These are phyloP conservation scores for Millerago galiae DNA, from an alignment of 805 yeast genomes.

Conservation along the genomic window DNA sequence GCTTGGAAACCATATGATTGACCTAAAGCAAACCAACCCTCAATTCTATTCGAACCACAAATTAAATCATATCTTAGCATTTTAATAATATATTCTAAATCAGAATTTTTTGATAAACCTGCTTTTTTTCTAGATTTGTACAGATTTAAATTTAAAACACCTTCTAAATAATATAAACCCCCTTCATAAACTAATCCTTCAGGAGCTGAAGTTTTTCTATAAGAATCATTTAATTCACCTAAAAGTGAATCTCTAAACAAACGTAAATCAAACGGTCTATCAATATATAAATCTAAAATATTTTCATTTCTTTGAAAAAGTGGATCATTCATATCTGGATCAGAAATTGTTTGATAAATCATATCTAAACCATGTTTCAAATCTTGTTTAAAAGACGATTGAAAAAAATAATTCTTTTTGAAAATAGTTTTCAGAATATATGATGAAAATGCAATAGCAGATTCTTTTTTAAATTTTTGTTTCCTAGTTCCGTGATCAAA, in stretches of 20 bases:
- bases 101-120: slow-evolving; percentile 77
- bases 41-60: slow-evolving; percentile 62
- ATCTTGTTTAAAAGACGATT: slow-evolving; percentile 56
- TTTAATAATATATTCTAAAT: slow-evolving; percentile 65
- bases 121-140: slow-evolving; percentile 65
- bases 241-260: slow-evolving; percentile 43
- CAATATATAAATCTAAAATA: slow-evolving; percentile 40
- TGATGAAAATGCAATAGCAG: slow-evolving; percentile 35
- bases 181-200: slow-evolving; percentile 32
- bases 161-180: slow-evolving; percentile 70
- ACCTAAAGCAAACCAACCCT: slow-evolving; percentile 82
- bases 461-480: slow-evolving; percentile 30
- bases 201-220: slow-evolving; percentile 27
- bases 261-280: slow-evolving; percentile 36
- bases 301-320: slow-evolving; percentile 40
- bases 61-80: slow-evolving; percentile 61
- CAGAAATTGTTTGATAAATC: slow-evolving; percentile 65
- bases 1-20: slow-evolving; percentile 72
- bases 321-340: slow-evolving; percentile 41
- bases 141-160: slow-evolving; percentile 57
- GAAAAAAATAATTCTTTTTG: slow-evolving; percentile 51
- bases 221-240: slow-evolving; percentile 36
- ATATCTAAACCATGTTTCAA: slow-evolving; percentile 66
- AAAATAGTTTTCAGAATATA: slow-evolving; percentile 51
- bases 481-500: slow-evolving; percentile 55